Conservation (phyloP, 352 stramenopile species). For the Bremia lactucae region DNA sequence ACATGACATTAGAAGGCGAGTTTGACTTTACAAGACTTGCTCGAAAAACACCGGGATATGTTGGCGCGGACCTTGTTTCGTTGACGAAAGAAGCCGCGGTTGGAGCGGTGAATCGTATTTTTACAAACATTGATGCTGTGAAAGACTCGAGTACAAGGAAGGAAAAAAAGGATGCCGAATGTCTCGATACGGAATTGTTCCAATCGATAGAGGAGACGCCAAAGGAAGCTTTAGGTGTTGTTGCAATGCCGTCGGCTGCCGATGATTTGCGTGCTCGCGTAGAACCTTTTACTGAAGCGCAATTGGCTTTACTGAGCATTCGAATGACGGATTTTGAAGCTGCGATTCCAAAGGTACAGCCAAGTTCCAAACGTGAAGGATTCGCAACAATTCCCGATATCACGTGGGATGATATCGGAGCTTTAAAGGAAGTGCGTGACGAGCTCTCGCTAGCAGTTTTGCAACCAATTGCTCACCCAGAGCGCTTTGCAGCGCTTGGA, state of each 20-base stretch:
- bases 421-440: constrained; percentile 86
- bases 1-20: constrained; percentile 89
- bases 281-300: constrained; percentile 79
- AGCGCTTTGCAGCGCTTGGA: constrained; percentile 90
- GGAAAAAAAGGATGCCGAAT: constrained; percentile 16
- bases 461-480: constrained; percentile 95
- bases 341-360: constrained; percentile 95
- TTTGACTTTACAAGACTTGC: constrained; percentile 93
- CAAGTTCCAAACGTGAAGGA: constrained; percentile 96
- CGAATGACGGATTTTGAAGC: constrained; percentile 95
- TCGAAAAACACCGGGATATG: constrained; percentile 91
- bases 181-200: no score
- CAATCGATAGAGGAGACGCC: constrained; percentile 7
- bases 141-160: constrained; percentile 13
- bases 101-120: constrained; percentile 96
- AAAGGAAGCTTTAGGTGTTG: constrained; percentile 7
- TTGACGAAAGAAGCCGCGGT: constrained; percentile 98
- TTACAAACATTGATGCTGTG: constrained; percentile 65
- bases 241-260: constrained; percentile 23
- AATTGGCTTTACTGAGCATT: constrained; percentile 89
- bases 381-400: constrained; percentile 98
- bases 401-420: constrained; percentile 96
- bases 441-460: constrained; percentile 95
- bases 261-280: constrained; percentile 56
- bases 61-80: constrained; percentile 95